Conservation (phyloP, 768 basidiomycete species). For the Kwoniella sp. region DNA sequence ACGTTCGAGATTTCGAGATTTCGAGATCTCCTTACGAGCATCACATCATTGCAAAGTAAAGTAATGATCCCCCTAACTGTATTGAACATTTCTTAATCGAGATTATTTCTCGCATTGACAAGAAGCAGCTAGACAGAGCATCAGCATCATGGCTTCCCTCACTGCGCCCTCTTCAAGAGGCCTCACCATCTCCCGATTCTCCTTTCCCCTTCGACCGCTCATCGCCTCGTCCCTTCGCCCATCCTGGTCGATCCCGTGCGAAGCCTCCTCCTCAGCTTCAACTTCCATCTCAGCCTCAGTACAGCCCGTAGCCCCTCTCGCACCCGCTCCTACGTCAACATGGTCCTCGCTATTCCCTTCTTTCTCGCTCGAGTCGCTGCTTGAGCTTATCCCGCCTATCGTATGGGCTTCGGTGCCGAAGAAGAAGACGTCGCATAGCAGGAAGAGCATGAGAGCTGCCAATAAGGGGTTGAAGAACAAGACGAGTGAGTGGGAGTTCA, state of each 20-base stretch:
- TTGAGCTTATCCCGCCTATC: conserved; percentile 82
- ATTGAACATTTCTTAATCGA: no score
- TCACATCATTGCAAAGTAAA: no score
- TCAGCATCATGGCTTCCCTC: conserved; percentile 24
- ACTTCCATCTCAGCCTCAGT: conserved; percentile 1
- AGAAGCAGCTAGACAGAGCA: no score
- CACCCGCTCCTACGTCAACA: conserved; percentile 5
- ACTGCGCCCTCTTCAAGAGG: conserved; percentile 9
- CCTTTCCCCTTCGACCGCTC: conserved; percentile 12
- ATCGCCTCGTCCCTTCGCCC: conserved; percentile 26
- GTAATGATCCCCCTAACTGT: no score
- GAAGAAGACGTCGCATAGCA: conserved; percentile 86
- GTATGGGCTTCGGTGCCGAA: conserved; percentile 85
- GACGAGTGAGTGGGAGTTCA: conserved; percentile 64
- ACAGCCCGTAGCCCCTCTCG: conserved; percentile 11
- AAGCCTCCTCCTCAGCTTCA: conserved; percentile 30
- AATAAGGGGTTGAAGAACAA: conserved; percentile 96
- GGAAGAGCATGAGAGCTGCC: conserved; percentile 90
- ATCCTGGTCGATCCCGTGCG: conserved; percentile 39
- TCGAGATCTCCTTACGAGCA: not conserved
- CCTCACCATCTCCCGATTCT: conserved; percentile 5
- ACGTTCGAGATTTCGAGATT: not conserved
- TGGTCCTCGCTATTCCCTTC: conserved; percentile 45
- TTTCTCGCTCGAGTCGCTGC: conserved; percentile 59
- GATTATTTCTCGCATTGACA: no score